Percentiles rank a stretch among this genome's conserved stretches.
Conservation (phyloP, 768 basidiomycete species). For the Podaxis sp. region DNA sequence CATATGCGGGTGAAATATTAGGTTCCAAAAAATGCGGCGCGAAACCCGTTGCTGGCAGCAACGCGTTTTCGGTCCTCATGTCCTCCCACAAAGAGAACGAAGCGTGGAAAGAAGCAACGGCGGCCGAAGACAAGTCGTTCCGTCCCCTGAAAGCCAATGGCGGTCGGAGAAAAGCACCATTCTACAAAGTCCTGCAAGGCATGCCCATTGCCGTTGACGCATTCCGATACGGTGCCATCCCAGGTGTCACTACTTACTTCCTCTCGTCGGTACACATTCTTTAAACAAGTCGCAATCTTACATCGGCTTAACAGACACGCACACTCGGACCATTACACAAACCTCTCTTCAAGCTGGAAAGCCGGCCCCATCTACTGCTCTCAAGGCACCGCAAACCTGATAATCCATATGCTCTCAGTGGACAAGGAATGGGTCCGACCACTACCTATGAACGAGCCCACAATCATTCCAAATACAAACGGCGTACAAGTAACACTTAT, state of each 20-base stretch:
- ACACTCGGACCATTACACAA: constrained; percentile 97
- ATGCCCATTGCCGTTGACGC: constrained; percentile 99
- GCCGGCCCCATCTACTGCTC: constrained; percentile 97
- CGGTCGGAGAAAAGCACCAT: constrained; percentile 77
- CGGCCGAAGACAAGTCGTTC: constrained; percentile 47
- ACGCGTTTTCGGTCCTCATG: constrained; percentile 86
- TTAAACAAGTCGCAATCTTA: constrained; percentile 17
- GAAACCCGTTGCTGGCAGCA: constrained; percentile 23
- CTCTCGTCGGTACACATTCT: constrained; percentile 58
- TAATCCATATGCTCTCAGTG: constrained; percentile 88
- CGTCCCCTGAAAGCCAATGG: constrained; percentile 47
- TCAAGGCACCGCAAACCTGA: constrained; percentile 87
- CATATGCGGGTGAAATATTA: neutral
- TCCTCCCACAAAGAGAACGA: constrained; percentile 78
- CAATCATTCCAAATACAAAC: constrained; percentile 74
- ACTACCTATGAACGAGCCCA: constrained; percentile 77
- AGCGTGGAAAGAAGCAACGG: constrained; percentile 80
- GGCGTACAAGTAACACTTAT: constrained; percentile 91
- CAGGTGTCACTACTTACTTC: constrained; percentile 88
- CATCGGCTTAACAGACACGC: constrained; percentile 64
- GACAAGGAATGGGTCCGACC: constrained; percentile 88
- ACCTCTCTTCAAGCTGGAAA: constrained; percentile 84
- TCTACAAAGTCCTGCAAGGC: constrained; percentile 93
- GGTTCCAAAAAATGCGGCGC: constrained; percentile 15
- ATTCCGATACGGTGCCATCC: constrained; percentile 91